A percentile compares a stretch with the other conserved stretches of the same genome.
Evolutionary conservation across 2,329 filamentous ascomycete genomes (phyloP).

Genomic region (Furcasterigmium sp.): DNA sequence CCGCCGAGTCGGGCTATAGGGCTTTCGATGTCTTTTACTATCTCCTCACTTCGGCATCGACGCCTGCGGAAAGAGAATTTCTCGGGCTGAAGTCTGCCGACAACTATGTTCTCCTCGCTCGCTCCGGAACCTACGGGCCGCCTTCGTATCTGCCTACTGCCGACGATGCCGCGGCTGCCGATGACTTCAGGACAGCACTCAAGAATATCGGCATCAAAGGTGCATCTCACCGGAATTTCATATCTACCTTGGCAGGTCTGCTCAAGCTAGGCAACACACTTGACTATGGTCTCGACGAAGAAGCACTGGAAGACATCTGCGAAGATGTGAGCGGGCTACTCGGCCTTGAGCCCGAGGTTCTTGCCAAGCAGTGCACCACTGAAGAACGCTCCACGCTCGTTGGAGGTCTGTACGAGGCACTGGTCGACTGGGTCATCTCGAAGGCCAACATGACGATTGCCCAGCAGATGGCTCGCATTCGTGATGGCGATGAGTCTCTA

Average conservation of each 20-base stretch:
- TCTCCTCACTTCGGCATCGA: slow-evolving; percentile 85
- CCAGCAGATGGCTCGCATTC: slow-evolving; percentile 63
- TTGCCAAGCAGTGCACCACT: slow-evolving; percentile 73
- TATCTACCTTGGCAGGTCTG: slow-evolving; percentile 79
- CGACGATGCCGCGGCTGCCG: slow-evolving; percentile 86
- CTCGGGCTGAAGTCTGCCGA: slow-evolving; percentile 73
- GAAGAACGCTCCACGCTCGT: slow-evolving; percentile 80
- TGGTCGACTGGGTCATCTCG: slow-evolving; percentile 89
- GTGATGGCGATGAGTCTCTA: slow-evolving; percentile 61
- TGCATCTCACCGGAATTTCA: slow-evolving; percentile 70
- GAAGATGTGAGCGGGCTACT: slow-evolving; percentile 86
- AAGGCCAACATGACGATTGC: slow-evolving; percentile 85
- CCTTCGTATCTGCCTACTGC: slow-evolving; percentile 87
- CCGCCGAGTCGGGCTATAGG: slow-evolving; percentile 73
- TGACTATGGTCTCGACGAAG: slow-evolving; percentile 78
- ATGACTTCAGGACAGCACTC: slow-evolving; percentile 82
- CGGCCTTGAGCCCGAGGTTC: slow-evolving; percentile 78
- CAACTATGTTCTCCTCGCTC: slow-evolving; percentile 71
- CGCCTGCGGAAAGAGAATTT: slow-evolving; percentile 82
- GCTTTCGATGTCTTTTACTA: slow-evolving; percentile 99
- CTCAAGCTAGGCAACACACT: slow-evolving; percentile 89
- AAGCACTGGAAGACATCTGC: slow-evolving; percentile 78
- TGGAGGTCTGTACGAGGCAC: slow-evolving; percentile 81
- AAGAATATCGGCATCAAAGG: slow-evolving; percentile 95
- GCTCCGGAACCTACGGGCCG: slow-evolving; percentile 79